Percentiles rank a stretch among this genome's conserved stretches.
Evolutionary conservation across 208 protist species (phyloP).

Genomic region (Hexamita inflata): DNA sequence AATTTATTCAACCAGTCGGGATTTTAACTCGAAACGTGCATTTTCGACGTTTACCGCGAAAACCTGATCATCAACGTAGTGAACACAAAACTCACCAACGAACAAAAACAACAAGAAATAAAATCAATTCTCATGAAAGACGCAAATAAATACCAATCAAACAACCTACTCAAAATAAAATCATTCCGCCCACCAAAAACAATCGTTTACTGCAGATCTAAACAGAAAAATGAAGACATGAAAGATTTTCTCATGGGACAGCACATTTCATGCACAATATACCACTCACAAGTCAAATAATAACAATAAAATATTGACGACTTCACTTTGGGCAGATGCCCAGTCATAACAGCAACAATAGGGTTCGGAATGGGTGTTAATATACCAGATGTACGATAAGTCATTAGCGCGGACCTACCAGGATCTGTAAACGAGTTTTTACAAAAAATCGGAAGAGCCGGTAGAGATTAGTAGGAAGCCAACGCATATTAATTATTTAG

Average conservation of each 20-base stretch:
- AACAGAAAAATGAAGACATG: not conserved
- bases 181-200: not conserved
- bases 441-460: not conserved
- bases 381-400: not conserved
- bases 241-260: not conserved
- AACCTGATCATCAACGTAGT: too few relatives aligned
- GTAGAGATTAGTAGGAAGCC: not conserved
- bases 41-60: not conserved
- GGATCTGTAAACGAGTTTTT: not conserved
- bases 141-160: too few relatives aligned
- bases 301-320: not conserved
- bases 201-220: not conserved
- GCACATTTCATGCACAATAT: not conserved
- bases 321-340: not conserved
- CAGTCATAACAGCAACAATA: not conserved
- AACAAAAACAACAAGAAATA: too few relatives aligned
- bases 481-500: not conserved
- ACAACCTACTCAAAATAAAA: not conserved
- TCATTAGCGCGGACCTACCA: not conserved
- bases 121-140: too few relatives aligned
- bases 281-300: not conserved
- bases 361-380: not conserved
- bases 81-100: too few relatives aligned
- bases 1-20: not conserved
- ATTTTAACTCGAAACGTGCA: not conserved